These are phyloP conservation scores for Emericellopsis cladophorae DNA, from an alignment of 2,329 filamentous ascomycete genomes.

Conservation along the genomic window DNA sequence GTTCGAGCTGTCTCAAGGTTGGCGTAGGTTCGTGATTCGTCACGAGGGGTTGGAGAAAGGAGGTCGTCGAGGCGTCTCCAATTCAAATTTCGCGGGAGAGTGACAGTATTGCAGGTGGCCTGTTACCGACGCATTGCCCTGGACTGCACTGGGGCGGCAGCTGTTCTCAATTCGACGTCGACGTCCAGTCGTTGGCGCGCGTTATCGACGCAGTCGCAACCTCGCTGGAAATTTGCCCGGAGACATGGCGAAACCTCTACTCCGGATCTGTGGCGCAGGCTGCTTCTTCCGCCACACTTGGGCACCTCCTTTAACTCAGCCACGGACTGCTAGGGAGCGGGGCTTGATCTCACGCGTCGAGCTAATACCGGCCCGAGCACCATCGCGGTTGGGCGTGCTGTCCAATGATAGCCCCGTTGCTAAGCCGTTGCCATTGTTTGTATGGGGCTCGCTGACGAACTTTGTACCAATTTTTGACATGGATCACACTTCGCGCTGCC, in stretches of 20 bases:
- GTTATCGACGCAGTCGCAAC: background rate
- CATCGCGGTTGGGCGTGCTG: slow-evolving; percentile 1
- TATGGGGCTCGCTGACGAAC: background rate
- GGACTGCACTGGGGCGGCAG: background rate
- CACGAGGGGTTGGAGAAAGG: too few species aligned
- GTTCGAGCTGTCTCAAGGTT: too few species aligned
- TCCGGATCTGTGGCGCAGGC: background rate
- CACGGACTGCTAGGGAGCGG: background rate
- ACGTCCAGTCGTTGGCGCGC: background rate
- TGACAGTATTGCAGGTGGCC: background rate
- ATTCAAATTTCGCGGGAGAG: background rate
- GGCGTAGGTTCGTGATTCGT: too few species aligned
- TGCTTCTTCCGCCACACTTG: background rate
- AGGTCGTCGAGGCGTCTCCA: too few species aligned
- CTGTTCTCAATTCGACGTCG: too few species aligned
- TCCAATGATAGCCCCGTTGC: slow-evolving; percentile 1
- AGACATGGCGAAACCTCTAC: background rate
- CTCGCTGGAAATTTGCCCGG: slow-evolving; percentile 2
- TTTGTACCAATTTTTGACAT: background rate
- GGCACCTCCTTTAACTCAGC: background rate
- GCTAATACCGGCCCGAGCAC: background rate
- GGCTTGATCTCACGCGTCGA: background rate
- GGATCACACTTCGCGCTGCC: background rate
- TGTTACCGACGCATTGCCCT: background rate
- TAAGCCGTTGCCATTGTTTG: slow-evolving; percentile 1